Evolutionary conservation across 1,139 yeast genomes (phyloP).

Genomic region (Diutina sp.): DNA sequence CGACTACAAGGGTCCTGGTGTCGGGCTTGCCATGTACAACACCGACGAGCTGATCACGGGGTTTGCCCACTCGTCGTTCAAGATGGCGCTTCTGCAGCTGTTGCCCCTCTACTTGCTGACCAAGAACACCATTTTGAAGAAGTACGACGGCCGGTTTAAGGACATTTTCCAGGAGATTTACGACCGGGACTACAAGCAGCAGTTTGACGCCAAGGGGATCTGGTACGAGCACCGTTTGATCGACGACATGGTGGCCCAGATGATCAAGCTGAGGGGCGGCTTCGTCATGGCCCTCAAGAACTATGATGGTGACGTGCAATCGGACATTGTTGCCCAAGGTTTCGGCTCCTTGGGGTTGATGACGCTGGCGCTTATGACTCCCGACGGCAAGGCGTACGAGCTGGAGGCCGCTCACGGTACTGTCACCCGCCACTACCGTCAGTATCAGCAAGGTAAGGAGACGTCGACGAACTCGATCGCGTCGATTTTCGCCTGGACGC

Average conservation of each 20-base stretch:
- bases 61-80: conserved; percentile 70
- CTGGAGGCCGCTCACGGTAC: conserved; percentile 85
- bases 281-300: conserved; percentile 74
- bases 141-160: conserved; percentile 73
- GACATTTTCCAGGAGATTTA: conserved; percentile 63
- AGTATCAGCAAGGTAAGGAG: conserved; percentile 73
- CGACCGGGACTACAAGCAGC: conserved; percentile 39
- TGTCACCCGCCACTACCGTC: conserved; percentile 78
- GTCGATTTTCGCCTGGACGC: conserved; percentile 77
- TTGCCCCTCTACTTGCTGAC: conserved; percentile 62
- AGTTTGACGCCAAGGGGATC: conserved; percentile 55
- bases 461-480: conserved; percentile 81
- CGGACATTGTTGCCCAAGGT: conserved; percentile 80
- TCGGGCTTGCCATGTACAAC: conserved; percentile 73
- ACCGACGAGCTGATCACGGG: conserved; percentile 71
- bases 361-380: conserved; percentile 78
- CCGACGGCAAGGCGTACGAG: conserved; percentile 76
- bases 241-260: conserved; percentile 84
- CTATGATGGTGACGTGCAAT: conserved; percentile 80
- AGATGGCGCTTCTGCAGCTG: conserved; percentile 54
- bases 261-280: conserved; percentile 78
- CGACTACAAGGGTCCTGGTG: conserved; percentile 54
- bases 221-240: conserved; percentile 75
- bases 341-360: conserved; percentile 74
- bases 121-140: conserved; percentile 70